Evolutionary conservation across 2,329 filamentous ascomycete species (phyloP).

Genomic region (Nemania sp.): DNA sequence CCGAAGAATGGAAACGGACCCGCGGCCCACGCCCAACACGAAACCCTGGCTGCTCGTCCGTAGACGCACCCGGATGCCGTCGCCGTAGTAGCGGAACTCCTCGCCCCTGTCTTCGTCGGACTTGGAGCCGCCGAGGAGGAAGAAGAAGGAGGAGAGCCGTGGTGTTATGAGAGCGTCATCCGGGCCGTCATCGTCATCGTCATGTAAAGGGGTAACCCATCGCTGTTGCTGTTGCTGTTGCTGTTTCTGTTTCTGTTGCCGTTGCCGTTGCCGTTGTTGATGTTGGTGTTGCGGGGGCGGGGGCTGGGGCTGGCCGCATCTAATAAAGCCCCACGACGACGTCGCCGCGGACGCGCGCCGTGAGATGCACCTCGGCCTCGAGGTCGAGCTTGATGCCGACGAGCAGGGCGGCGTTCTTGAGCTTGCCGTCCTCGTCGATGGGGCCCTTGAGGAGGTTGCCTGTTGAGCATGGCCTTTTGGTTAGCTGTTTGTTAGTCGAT

Average conservation of each 20-base stretch:
- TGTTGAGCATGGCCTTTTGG: slow-evolving; percentile 33
- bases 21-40: slow-evolving; percentile 19
- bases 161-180: slow-evolving; percentile 17
- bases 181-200: too few species aligned
- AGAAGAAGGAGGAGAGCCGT: slow-evolving; percentile 25
- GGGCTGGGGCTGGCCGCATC: background rate
- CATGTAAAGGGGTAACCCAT: slow-evolving; percentile 1
- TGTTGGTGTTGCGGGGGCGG: too few species aligned
- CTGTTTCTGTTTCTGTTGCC: too few species aligned
- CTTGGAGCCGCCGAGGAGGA: slow-evolving; percentile 22
- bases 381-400: slow-evolving; percentile 67
- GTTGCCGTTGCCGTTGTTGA: background rate
- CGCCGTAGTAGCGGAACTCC: slow-evolving; percentile 12
- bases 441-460: slow-evolving; percentile 62
- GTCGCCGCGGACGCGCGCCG: slow-evolving; percentile 63
- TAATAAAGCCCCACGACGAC: slow-evolving; percentile 63
- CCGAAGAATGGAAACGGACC: slow-evolving; percentile 23
- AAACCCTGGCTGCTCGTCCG: slow-evolving; percentile 24
- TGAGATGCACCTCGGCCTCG: slow-evolving; percentile 65
- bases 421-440: slow-evolving; percentile 59
- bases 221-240: slow-evolving; percentile 21
- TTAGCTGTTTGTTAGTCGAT: slow-evolving; percentile 24
- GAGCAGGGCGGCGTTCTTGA: slow-evolving; percentile 62
- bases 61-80: slow-evolving; percentile 14
- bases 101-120: slow-evolving; percentile 2